Percentiles rank a stretch among this genome's conserved stretches.
Conservation (phyloP, 306 rosid genomes). For the barrel medic (Medicago truncatula) region MtrunA17r5.0-ANR NC_053048.1:511501-512000, state of each 20-base stretch:
- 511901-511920: neutral
- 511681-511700: constrained; percentile 82
- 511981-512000: too few species aligned
- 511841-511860: constrained; percentile 8
- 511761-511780: too few species aligned
- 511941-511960: too few species aligned
- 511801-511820: constrained; percentile 43
- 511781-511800: constrained; percentile 52
- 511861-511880: constrained; percentile 10
- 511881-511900: neutral
- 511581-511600: constrained; percentile 56
- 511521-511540: constrained; percentile 6
- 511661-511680: constrained; percentile 93
- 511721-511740: constrained; percentile 20
- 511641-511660: constrained; percentile 97
- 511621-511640: constrained; percentile 90
- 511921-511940: neutral
- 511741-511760: constrained; percentile 59
- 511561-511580: neutral
- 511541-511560: constrained; percentile 16
- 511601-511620: constrained; percentile 93
- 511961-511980: too few species aligned
- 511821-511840: neutral
- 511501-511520: constrained; percentile 4
- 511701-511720: neutral